Base-by-base conservation (phyloP, 805 yeast species). In the Millerozyma acaciae region DNA sequence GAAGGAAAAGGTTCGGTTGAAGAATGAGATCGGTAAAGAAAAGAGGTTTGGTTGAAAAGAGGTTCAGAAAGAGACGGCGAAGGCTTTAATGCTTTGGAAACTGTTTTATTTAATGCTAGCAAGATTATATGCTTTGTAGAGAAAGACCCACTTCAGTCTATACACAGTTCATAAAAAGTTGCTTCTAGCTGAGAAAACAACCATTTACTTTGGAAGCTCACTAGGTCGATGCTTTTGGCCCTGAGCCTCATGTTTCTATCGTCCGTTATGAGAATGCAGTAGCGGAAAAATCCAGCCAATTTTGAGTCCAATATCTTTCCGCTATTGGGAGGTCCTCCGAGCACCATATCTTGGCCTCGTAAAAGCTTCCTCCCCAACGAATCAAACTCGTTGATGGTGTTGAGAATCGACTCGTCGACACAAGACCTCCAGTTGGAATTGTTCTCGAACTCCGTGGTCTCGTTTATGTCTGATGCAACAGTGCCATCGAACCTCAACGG, bases 401-500 rank as follows among this genome's bases (percentile, higher is more conserved):
- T 76, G 55, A 70, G 65, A 32, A 80, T 78, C 23, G 80, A 70
- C 45, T 80, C 86, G 54, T 82, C 90, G 6, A 84, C 82, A 44
- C 74, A 77, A 10, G 78, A 67, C 53, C 84, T 66, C 90, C 89
- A 82, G 27, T 75, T 73, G 27, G 77, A 74, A 47, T 81, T 81
- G 47, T 77, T 76, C 51, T 82, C 88, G 54, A 82, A 80, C 49
- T 82, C 90, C 13, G 77, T 56, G 5, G 84, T 80, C 52, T 82
- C 90, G 48, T 80, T 81, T 39, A 82, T 68, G 26, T 80, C 78
- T 5, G 76, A 65, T 0, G 88, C 85, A 26, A 73, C 67, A 3
- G 82, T 71, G 25, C 88, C 89, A 46, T 83, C 82, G 44, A 80
- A 78, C 45, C 85, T 65, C 38, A 80, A 57, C 2, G 87, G 83